These are phyloP conservation scores for Plasmodium gonderi DNA, from an alignment of 169 alveolate genomes.

Conservation along the genomic window DNA sequence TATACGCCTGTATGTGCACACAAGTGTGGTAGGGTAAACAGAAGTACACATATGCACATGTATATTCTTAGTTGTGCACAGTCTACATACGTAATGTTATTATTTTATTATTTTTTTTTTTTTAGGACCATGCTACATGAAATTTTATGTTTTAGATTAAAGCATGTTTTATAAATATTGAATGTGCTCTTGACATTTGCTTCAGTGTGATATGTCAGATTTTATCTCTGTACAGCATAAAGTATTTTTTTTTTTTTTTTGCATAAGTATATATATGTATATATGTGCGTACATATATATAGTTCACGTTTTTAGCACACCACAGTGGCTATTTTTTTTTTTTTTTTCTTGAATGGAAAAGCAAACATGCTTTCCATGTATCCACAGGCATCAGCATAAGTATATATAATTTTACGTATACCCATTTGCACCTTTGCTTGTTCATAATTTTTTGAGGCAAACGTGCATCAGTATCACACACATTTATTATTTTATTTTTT, in stretches of 20 bases:
- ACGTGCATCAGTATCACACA: neutral
- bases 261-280: neutral
- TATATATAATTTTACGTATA: too few relatives aligned
- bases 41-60: neutral
- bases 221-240: neutral
- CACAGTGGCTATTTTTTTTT: neutral
- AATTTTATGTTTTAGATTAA: neutral
- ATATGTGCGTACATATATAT: neutral
- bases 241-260: neutral
- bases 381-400: too few relatives aligned
- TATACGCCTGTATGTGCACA: neutral
- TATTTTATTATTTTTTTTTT: neutral
- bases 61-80: neutral
- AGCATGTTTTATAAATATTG: neutral
- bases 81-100: neutral
- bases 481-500: too few relatives aligned
- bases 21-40: too few relatives aligned
- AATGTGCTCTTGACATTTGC: neutral
- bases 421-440: neutral
- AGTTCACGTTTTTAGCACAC: neutral
- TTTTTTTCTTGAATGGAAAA: neutral
- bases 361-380: neutral
- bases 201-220: slow-evolving; percentile 1
- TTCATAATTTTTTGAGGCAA: neutral
- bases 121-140: neutral